Base-by-base conservation (phyloP, 139 green algal species). In the Chlorella vulgaris region DNA sequence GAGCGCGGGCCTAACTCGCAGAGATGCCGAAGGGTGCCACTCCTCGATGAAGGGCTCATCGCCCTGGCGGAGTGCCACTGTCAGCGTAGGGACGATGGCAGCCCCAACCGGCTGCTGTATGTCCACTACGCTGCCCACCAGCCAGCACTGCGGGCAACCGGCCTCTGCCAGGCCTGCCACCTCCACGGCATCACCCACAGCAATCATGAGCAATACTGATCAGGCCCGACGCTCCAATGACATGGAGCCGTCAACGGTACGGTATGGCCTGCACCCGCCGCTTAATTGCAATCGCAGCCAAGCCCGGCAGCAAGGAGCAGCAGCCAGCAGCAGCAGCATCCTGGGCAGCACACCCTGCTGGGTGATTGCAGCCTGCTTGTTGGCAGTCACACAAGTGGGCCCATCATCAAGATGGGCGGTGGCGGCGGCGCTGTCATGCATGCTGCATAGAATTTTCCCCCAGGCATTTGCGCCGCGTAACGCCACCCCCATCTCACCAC, bases 331-430 rank as follows among this genome's bases (percentile, higher is more conserved):
- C 47, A 24, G 15, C 68, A 80, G 82, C 60, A 81, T 29, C 66
- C 29, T 18, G 85, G 42, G 10, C 63, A 91, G 42, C 39, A 76
- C 36, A 22, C 38, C 1, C 81, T 83, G 53, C 74, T 93, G 71
- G 61, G 31, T 0, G 40, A 81, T 43, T 93, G 89, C 88, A 82
- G 91, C 78, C 63, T 29, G 8, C 47, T 80, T 0, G 69, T 87
- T 10, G 50, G 47, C 47, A 62, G 18, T 81, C 50, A 43, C 78
- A n/a, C n/a, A n/a, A n/a, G n/a, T n/a, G n/a, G n/a, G n/a, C n/a
- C n/a, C n/a, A n/a, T n/a, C n/a, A n/a, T n/a, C n/a, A n/a, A n/a
- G n/a, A n/a, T n/a, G n/a, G n/a, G n/a, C n/a, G n/a, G n/a, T n/a
- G n/a, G n/a, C n/a, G n/a, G n/a, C n/a, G n/a, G n/a, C n/a, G n/a